Conservation (phyloP, 495 filamentous ascomycete species). For the Aspergillus incahuasiensis region DNA sequence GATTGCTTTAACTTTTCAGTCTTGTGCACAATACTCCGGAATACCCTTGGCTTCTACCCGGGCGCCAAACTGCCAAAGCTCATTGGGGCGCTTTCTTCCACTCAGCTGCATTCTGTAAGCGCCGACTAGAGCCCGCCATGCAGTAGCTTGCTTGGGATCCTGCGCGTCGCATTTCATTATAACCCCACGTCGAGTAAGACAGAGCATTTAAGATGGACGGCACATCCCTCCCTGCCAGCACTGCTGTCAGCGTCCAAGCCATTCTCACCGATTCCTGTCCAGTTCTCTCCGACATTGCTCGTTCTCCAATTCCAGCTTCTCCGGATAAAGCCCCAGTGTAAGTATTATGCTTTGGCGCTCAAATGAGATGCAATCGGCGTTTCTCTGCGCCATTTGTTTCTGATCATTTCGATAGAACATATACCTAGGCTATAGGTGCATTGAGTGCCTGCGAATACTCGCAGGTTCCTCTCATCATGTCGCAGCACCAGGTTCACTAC, state of each 20-base stretch:
- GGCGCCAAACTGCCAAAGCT: constrained; percentile 6
- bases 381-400: neutral
- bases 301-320: too few relatives aligned
- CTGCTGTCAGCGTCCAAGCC: neutral
- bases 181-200: neutral
- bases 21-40: too few relatives aligned
- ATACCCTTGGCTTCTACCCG: neutral
- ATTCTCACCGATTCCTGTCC: too few relatives aligned
- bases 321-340: too few relatives aligned
- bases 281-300: too few relatives aligned
- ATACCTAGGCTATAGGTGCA: neutral
- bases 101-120: constrained; percentile 13
- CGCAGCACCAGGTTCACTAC: constrained; percentile 10
- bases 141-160: constrained; percentile 10
- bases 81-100: constrained; percentile 6
- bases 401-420: too few relatives aligned
- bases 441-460: neutral
- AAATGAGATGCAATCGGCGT: too few relatives aligned
- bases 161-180: neutral
- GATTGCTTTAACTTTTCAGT: too few relatives aligned
- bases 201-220: neutral
- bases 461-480: constrained; percentile 6
- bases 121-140: constrained; percentile 12
- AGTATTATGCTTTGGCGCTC: too few relatives aligned
- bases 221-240: neutral